Evolutionary conservation across 768 basidiomycete species (phyloP), one percentile per base, ranked within the genome.

Genomic region (Kwoniella shandongensis): DNA sequence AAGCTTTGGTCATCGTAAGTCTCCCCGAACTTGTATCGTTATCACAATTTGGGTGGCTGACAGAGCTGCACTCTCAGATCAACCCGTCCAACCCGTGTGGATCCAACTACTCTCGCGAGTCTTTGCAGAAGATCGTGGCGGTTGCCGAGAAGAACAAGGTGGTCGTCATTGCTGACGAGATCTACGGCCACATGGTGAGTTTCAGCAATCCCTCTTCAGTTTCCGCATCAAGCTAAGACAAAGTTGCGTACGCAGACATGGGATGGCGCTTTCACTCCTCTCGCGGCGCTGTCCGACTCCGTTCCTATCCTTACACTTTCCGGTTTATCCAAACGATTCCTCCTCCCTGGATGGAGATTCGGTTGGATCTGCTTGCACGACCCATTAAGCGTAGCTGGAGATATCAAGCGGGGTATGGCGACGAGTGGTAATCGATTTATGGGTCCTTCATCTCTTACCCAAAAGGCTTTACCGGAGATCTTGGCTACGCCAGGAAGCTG

Each of bases 1-100:
- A 69, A 12, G 74, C 70, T 10, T 65, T 75, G 48, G 45, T 78
- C 22, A 54, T 78, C 5, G 75, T 74, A 50, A 66, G 75, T 66
- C 18, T 5, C n/a, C 18, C 56, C n/a, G n/a, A n/a, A n/a, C n/a
- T n/a, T n/a, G n/a, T n/a, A n/a, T n/a, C n/a, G n/a, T n/a, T n/a
- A n/a, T n/a, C n/a, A n/a, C n/a, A n/a, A n/a, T n/a, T n/a, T n/a
- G n/a, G n/a, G n/a, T n/a, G n/a, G n/a, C n/a, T n/a, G n/a, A 22
- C 13, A 30, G 17, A n/a, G n/a, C 17, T 36, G 40, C 27, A 12
- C 11, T 20, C 10, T 48, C 48, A 75, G 73, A 74, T 61, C 49
- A 78, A 76, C 67, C 78, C 78, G 1, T 70, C 68, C 30, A 78
- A 77, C 63, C 78, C 78, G 8, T 73, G 71, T 56, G 78, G 78